Conservation (phyloP, 1,284 basidiomycete species). For the Ceratobasidium papillatum region DNA sequence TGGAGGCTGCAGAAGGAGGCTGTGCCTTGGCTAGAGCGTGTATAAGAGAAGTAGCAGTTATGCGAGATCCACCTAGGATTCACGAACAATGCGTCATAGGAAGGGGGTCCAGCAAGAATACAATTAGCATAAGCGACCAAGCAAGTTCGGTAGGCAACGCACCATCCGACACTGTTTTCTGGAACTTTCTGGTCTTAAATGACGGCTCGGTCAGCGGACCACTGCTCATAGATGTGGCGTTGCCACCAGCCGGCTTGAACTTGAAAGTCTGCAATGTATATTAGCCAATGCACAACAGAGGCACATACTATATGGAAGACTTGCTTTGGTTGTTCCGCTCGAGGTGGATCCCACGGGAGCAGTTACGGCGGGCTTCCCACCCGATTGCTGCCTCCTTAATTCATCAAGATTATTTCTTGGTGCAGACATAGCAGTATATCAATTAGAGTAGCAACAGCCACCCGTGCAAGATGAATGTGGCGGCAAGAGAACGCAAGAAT, state of each 20-base stretch:
- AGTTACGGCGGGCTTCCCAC: slow-evolving; percentile 4
- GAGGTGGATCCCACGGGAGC: slow-evolving; percentile 4
- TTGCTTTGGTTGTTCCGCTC: slow-evolving; percentile 13
- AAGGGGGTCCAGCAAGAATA: background rate
- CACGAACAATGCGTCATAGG: background rate
- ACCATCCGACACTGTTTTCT: slow-evolving; percentile 30
- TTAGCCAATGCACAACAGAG: background rate
- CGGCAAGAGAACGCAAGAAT: background rate
- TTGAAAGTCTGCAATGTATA: slow-evolving; percentile 1
- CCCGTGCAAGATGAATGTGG: background rate
- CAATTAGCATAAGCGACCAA: background rate
- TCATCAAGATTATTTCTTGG: slow-evolving; percentile 34
- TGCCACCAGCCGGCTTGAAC: slow-evolving; percentile 21
- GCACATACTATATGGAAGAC: background rate
- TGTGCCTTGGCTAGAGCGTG: slow-evolving; percentile 1
- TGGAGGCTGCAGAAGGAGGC: background rate
- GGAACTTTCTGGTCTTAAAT: slow-evolving; percentile 1
- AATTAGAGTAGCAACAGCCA: background rate
- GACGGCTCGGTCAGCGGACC: background rate
- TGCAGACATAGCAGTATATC: slow-evolving; percentile 3
- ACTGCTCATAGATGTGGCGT: slow-evolving; percentile 1
- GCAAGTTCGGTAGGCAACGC: background rate
- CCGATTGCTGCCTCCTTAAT: slow-evolving; percentile 16
- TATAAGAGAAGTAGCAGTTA: slow-evolving; percentile 10
- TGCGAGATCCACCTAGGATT: slow-evolving; percentile 1